Base-by-base conservation (phyloP, 148 eudicot species). In the Limonium bicolor region DNA sequence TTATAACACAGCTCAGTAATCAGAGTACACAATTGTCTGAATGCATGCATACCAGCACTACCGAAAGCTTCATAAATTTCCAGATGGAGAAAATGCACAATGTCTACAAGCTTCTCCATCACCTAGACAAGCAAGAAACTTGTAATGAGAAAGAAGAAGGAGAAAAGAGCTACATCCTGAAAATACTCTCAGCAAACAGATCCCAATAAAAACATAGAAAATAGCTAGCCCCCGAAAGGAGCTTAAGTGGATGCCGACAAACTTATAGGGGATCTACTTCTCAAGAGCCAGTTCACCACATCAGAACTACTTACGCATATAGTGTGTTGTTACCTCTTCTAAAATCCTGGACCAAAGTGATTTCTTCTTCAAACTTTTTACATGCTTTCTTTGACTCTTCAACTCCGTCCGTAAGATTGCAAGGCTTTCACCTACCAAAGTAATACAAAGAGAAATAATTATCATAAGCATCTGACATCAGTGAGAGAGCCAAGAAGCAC, bases 321-420 rank as follows among this genome's bases (percentile, higher is more conserved):
- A n/a, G n/a, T n/a, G n/a, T n/a, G n/a, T n/a, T n/a, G 40, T 32
- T 73, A 78, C 86, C 77, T 78, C 86, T 56, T 78, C 86, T 70
- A 78, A 64, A 55, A 61, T 70, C 56, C 56, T 70, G 57, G 70
- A 71, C 86, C 86, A 78, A 20, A 78, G 63, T 6, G 86, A 78
- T 47, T 56, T 74, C 53, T 74, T 78, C 70, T 74, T 74, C 37
- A 71, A 50, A 39, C 48, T 59, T 57, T 41, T 70, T 21, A 70
- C 75, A 35, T 53, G 54, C 54, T 65, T 74, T 68, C 28, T 74
- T 46, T 78, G 86, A 48, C 47, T 60, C 62, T 65, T 78, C 20
- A 70, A 20, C 41, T 71, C 67, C 20, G 56, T 53, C 63, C 51
- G 55, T 58, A 64, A 36, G 20, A 27, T 9, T 30, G 57, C 35